Evolutionary conservation across 129 eudicot genomes (phyloP), one percentile per base, ranked within the genome.

Genomic region (Silybum marianum): DNA sequence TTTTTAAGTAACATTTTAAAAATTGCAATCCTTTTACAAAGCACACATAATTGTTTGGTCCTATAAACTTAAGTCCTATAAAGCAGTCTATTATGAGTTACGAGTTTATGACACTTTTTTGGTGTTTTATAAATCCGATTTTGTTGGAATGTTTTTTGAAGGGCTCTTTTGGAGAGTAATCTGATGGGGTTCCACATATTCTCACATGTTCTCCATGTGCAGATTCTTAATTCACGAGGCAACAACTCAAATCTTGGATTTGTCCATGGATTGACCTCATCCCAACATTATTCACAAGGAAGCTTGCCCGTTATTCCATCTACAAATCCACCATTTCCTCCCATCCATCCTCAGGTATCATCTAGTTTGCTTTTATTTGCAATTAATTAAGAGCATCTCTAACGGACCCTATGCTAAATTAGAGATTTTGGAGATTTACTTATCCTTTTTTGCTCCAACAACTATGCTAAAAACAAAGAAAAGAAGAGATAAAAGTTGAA

Each of bases 261-360:
- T 26, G 77, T 70, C 18, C 90, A 84, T 23, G 92, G 86, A 77
- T 42, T 83, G 76, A 79, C 85, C 78, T 75, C 95, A 34, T 74
- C 90, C 23, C 92, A 84, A 79, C 90, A 87, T 69, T 88, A 79
- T 88, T 81, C 88, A 39, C 85, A 75, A n/a, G 91, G 87, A 68
- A 23, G 12, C 73, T 77, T 90, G 76, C 73, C 79, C 1, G 84
- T 77, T 51, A 54, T 74, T 40, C 69, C 88, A 25, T 80, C 80
- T 62, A 58, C 86, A 26, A 71, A 84, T 38, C 84, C 80, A 38
- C 83, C 85, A n/a, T 90, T 74, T 73, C 89, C 86, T 86, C 82
- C 80, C 71, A 72, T 90, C 66, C 77, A 73, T 40, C 86, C 95
- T 62, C 95, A 86, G 90, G 92, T 90, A 81, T 22, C 26, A 9